These are phyloP conservation scores for Gamsiella multidivaricata DNA, from an alignment of 192 early-diverging fungal species.

Conservation along the genomic window DNA sequence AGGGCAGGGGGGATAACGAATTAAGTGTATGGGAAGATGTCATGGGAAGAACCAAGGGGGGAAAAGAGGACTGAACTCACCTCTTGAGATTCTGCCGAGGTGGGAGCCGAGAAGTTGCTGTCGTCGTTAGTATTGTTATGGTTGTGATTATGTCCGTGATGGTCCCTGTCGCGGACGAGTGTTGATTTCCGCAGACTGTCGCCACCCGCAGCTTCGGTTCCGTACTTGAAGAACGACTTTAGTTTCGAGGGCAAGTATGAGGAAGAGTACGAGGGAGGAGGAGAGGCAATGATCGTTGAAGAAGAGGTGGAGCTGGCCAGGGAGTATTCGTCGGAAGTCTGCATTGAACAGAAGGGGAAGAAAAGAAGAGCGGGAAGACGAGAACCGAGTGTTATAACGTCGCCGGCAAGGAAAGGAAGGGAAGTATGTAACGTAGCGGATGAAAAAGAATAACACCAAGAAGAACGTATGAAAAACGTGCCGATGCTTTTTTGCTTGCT, in stretches of 20 bases:
- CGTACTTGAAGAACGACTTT: constrained; percentile 28
- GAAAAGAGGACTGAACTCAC: background rate
- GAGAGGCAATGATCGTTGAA: constrained; percentile 28
- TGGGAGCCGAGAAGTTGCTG: constrained; percentile 2
- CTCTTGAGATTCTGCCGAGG: constrained; percentile 11
- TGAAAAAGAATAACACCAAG: no score
- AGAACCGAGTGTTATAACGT: background rate
- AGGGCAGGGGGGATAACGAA: background rate
- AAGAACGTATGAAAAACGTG: no score
- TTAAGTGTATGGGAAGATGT: background rate
- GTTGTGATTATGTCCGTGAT: background rate
- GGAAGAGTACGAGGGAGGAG: constrained; percentile 31
- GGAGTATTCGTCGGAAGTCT: constrained; percentile 28
- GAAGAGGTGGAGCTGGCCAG: constrained; percentile 20
- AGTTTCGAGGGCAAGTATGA: constrained; percentile 33
- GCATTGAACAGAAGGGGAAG: constrained; percentile 11
- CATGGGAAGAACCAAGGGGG: background rate
- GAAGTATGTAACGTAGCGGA: no score
- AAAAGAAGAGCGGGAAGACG: background rate
- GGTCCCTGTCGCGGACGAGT: constrained; percentile 6
- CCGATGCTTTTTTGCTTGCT: no score
- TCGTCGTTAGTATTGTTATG: constrained; percentile 4
- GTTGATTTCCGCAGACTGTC: constrained; percentile 2
- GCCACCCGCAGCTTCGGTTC: constrained; percentile 1
- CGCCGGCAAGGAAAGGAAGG: no score